Base-by-base conservation (phyloP, 2,329 filamentous ascomycete genomes). In the Paracorniculantispora psalliotae region DNA sequence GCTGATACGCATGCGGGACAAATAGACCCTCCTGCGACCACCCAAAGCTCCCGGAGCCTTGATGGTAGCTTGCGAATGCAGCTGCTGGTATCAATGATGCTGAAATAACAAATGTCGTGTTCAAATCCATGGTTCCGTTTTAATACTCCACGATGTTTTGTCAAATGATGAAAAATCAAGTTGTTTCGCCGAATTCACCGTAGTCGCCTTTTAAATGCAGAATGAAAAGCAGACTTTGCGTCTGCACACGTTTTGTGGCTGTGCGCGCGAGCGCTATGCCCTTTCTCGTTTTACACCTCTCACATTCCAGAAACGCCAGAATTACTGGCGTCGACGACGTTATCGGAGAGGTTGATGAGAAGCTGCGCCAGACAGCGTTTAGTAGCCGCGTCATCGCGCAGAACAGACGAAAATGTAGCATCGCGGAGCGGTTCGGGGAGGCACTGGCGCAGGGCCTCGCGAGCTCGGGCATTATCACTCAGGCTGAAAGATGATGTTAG, bases 351-450 rank as follows among this genome's bases (percentile, higher is more conserved):
- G 71, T 97, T 97, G 77, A 97, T 96, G 61, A 97, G 82, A 9
- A 99, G 86, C 75, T 97, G 94, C n/a, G 92, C 91, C 35, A 99
- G 87, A 73, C 94, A 99, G 61, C 94, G 88, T 79, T 99, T 99
- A 0, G 94, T 99, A 1, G 94, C 94, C 15, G 94, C 94, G 70
- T 99, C 94, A 69, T 99, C 94, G 60, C 94, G 90, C 35, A 99
- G 86, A 47, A 99, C 94, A 0, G 92, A 93, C 9, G 92, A 96
- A 73, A 99, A 99, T 1, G 94, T 99, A 8, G 93, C 92, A 72
- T 99, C 94, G 50, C 94, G 89, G n/a, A 99, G 86, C n/a, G 94
- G 94, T 69, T 99, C 94, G 0, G 94, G 94, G 13, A 99, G 87
- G 70, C 94, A 99, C 75, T 99, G 94, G 44, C 94, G 86, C 23